Percentiles rank a stretch among this genome's conserved stretches.
phyloP scores from a whole-genome alignment of 1,139 yeast species.

The Geotrichum klebahnii region DNA sequence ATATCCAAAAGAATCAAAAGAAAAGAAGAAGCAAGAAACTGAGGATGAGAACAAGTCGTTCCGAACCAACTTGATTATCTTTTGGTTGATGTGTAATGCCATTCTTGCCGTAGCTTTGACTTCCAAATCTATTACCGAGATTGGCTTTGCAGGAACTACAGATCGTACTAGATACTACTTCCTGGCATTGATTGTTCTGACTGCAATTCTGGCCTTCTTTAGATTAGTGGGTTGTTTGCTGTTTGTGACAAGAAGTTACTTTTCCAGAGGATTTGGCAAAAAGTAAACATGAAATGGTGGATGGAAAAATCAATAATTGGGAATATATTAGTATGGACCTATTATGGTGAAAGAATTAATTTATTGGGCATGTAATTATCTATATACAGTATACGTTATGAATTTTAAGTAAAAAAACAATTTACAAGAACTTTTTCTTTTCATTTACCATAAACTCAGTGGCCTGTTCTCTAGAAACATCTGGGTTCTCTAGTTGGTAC shows the following conservation, averaged over 20 bases:
- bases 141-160: constrained; percentile 39
- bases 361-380: too few relatives aligned
- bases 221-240: constrained; percentile 64
- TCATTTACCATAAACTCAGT: constrained; percentile 22
- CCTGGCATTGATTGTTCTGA: constrained; percentile 73
- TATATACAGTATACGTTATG: too few relatives aligned
- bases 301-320: too few relatives aligned
- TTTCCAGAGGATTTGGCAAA: constrained; percentile 25
- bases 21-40: constrained; percentile 34
- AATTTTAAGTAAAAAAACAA: constrained; percentile 1
- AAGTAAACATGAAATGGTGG: too few relatives aligned
- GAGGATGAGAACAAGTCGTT: constrained; percentile 66
- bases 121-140: constrained; percentile 33
- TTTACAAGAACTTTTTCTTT: constrained; percentile 13
- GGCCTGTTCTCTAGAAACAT: constrained; percentile 51
- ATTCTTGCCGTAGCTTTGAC: constrained; percentile 64
- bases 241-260: constrained; percentile 49
- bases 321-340: too few relatives aligned
- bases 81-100: constrained; percentile 77
- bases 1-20: constrained; percentile 38
- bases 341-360: too few relatives aligned
- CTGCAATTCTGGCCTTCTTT: constrained; percentile 73
- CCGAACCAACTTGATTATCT: constrained; percentile 72
- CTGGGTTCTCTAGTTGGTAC: constrained; percentile 77
- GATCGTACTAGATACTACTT: constrained; percentile 54